Percentiles rank a stretch among this genome's conserved stretches.
Conservation (phyloP, 2,329 filamentous ascomycete genomes). For the Ascochyta pisi region DNA sequence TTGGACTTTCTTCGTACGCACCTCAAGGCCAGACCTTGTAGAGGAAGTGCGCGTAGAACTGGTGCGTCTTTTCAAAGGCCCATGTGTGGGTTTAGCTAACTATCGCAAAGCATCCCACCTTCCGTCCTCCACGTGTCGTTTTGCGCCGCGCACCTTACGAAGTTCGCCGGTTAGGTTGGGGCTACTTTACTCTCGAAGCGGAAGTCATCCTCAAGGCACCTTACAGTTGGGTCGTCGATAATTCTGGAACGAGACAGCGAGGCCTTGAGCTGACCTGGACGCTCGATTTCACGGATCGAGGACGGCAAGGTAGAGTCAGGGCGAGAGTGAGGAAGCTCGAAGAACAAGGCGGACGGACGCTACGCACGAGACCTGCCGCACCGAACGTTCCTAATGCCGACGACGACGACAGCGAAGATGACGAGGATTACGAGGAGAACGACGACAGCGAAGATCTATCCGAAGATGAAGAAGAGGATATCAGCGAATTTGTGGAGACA, state of each 20-base stretch:
- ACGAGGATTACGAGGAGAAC: conserved; percentile 24
- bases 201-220: conserved; percentile 52
- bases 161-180: conserved; percentile 53
- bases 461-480: conserved; percentile 21
- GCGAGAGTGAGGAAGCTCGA: conserved; percentile 49
- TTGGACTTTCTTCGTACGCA: conserved; percentile 57
- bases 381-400: conserved; percentile 10
- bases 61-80: conserved; percentile 10
- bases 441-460: conserved; percentile 13
- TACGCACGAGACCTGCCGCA: conserved; percentile 16
- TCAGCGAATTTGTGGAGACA: conserved; percentile 26
- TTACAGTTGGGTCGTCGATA: conserved; percentile 53
- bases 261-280: conserved; percentile 51
- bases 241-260: conserved; percentile 44
- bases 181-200: conserved; percentile 50
- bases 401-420: conserved; percentile 26
- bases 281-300: conserved; percentile 51
- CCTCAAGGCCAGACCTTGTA: conserved; percentile 53
- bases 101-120: conserved; percentile 51
- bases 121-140: conserved; percentile 47
- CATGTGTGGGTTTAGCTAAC: conserved; percentile 2
- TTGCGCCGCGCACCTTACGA: conserved; percentile 50
- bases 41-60: conserved; percentile 52
- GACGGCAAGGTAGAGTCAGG: conserved; percentile 50
- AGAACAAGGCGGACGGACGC: conserved; percentile 29